phyloP scores from a whole-genome alignment of 345 rosid genomes.

The Eutrema japonicum region DNA sequence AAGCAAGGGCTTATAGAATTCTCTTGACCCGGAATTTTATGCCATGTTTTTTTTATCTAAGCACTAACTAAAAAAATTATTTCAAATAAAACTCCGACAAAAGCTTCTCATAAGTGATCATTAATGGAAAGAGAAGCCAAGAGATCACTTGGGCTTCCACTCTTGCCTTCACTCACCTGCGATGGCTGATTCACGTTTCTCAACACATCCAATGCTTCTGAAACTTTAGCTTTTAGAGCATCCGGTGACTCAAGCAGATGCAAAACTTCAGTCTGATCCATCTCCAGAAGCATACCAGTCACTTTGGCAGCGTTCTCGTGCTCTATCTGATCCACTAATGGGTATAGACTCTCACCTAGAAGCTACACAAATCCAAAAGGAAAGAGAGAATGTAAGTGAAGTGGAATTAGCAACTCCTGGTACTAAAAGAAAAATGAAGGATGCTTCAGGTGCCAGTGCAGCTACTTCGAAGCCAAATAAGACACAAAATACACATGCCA shows the following conservation, averaged over 20 bases:
- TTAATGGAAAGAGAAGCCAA: constrained; percentile 63
- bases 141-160: constrained; percentile 56
- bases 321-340: constrained; percentile 74
- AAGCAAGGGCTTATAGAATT: not conserved
- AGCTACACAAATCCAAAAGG: constrained; percentile 46
- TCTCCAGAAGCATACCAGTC: constrained; percentile 82
- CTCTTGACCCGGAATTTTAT: not conserved
- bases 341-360: constrained; percentile 73
- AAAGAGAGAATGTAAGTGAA: constrained; percentile 3
- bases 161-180: constrained; percentile 43
- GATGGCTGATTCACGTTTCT: constrained; percentile 60
- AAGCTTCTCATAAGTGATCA: constrained; percentile 45
- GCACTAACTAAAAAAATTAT: constrained; percentile 42
- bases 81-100: too few species aligned
- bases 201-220: constrained; percentile 72
- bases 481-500: too few species aligned
- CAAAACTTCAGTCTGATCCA: constrained; percentile 85
- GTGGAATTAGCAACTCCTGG: too few species aligned
- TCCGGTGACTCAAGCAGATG: too few species aligned
- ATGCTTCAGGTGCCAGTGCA: too few species aligned
- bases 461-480: too few species aligned
- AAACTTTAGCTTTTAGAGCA: constrained; percentile 73
- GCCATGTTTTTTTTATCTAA: not conserved
- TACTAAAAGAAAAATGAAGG: too few species aligned
- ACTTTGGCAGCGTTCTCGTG: constrained; percentile 78